These are phyloP conservation scores for Alternaria consortialis DNA, from an alignment of 2,329 filamentous ascomycete genomes.

Conservation along the genomic window DNA sequence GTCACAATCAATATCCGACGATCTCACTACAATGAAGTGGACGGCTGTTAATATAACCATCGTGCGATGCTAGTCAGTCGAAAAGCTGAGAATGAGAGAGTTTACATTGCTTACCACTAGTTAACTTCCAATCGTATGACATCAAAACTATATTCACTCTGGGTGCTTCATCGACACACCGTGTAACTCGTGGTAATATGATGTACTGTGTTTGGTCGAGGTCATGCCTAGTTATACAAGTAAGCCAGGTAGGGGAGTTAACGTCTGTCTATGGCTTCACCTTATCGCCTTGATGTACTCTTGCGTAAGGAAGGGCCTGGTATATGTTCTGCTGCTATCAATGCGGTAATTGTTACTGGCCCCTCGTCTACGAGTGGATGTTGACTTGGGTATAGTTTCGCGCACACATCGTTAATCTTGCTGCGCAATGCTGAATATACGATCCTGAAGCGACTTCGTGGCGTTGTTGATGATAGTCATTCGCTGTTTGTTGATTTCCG, in stretches of 20 bases:
- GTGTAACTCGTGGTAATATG: not conserved
- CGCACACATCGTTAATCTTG: not conserved
- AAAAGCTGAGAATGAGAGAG: not conserved
- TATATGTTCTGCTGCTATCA: no score
- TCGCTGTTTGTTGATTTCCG: not conserved
- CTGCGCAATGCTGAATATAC: not conserved
- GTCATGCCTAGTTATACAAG: not conserved
- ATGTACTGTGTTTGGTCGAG: not conserved
- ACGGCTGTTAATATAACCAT: not conserved
- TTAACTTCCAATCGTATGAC: not conserved
- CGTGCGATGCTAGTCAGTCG: not conserved
- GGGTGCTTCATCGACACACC: not conserved
- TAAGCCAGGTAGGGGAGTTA: not conserved
- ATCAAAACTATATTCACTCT: not conserved
- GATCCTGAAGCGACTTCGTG: not conserved
- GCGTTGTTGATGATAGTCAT: constrained; percentile 1
- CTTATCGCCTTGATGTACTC: no score
- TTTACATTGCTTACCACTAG: not conserved
- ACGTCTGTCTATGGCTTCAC: no score
- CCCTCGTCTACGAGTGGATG: no score
- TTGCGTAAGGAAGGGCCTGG: no score
- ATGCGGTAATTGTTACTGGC: no score
- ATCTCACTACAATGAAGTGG: not conserved
- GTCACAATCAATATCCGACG: not conserved
- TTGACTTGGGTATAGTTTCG: no score